phyloP scores from a whole-genome alignment of 805 yeast genomes.

The Naumovozyma baii region DNA sequence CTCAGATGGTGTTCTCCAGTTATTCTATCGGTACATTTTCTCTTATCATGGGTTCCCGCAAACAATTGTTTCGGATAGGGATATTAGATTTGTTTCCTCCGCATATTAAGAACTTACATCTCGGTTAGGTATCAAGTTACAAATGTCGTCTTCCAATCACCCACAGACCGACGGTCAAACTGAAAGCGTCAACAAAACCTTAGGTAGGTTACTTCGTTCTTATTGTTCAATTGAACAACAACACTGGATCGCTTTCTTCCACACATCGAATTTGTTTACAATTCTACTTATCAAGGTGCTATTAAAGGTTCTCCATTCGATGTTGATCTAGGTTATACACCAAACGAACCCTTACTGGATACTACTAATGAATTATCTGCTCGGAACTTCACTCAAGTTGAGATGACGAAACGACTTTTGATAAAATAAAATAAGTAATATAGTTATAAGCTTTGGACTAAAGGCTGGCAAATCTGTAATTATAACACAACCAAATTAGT shows the following conservation, averaged over 20 bases:
- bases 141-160: constrained; percentile 1
- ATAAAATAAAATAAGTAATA: too few relatives aligned
- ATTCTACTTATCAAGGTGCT: constrained; percentile 2
- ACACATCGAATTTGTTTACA: constrained; percentile 5
- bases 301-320: constrained; percentile 3
- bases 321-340: constrained; percentile 8
- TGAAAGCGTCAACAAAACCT: constrained; percentile 1
- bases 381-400: too few relatives aligned
- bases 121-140: constrained; percentile 2
- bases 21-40: constrained; percentile 7
- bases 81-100: neutral
- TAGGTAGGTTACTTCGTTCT: constrained; percentile 1
- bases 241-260: constrained; percentile 5
- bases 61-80: constrained; percentile 4
- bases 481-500: too few relatives aligned
- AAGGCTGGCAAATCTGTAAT: too few relatives aligned
- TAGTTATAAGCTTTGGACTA: too few relatives aligned
- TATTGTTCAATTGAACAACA: constrained; percentile 1
- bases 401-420: too few relatives aligned
- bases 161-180: constrained; percentile 4
- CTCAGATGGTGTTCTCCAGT: constrained; percentile 9
- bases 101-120: constrained; percentile 1
- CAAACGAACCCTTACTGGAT: constrained; percentile 8
- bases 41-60: constrained; percentile 11
- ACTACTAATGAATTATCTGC: too few relatives aligned